Base-by-base conservation (phyloP, 2,329 filamentous ascomycete genomes). In the Apiospora pterosperma region DNA sequence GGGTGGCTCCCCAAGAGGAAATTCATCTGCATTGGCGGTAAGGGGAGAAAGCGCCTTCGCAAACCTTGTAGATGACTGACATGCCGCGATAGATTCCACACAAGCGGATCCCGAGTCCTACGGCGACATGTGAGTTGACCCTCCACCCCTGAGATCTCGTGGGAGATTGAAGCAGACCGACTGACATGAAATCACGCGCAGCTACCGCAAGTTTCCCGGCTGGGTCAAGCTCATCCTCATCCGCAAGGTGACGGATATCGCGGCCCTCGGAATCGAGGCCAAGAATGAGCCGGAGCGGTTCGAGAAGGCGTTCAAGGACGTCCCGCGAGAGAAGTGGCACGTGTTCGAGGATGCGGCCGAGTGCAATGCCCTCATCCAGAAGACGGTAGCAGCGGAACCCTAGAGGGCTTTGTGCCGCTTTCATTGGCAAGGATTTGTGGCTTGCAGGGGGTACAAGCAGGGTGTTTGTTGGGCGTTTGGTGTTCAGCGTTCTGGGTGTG, bases 61-160 rank as follows among this genome's bases (percentile, higher is more conserved):
- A 19, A 19, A n/a, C 25, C 25, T 10, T 19, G 2, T 5, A 14
- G 8, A 28, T n/a, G n/a, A n/a, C 28, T 55, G n/a, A 55, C 12
- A 2, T 34, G 14, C 11, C 23, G 16, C 8, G 28, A n/a, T 28
- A 55, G 95, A 98, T 77, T 95, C 90, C 42, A 97, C 94, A 0
- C 95, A 97, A 77, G 90, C 88, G 31, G 95, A 98, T 71, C 94
- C 95, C 0, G 95, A 98, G 75, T 88, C 92, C 0, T 98, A 97
- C 73, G 94, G 90, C 34, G 89, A 94, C 69, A 88, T 92, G 77
- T 93, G 84, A 76, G 83, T 76, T 34, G 1, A 5, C 7, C n/a
- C 14, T 67, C 60, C 31, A 21, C 11, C 25, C 14, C 42, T 59
- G 10, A 10, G 4, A 10, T 10, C 19, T 10, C 21, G 19, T 3